Base-by-base conservation (phyloP, 352 stramenopile genomes). In the Pythium phragmitis region DNA sequence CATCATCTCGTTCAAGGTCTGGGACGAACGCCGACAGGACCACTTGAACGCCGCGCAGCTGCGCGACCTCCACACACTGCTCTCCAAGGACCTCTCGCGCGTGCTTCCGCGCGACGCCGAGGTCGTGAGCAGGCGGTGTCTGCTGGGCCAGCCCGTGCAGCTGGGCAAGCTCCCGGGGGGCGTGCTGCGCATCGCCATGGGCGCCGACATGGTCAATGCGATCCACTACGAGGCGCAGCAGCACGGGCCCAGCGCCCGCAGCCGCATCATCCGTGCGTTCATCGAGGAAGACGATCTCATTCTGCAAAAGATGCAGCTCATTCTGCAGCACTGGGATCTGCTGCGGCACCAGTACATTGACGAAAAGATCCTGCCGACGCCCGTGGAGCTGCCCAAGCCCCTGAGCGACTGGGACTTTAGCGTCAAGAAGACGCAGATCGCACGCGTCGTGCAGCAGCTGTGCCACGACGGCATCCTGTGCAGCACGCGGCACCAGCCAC, bases 191-290 rank as follows among this genome's bases (percentile, higher is more conserved):
- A 92, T 96, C 57, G 88, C 88, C 0, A 74, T 96, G 33, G 86
- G 88, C 13, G 88, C 88, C 23, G 88, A 96, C 57, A 96, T 96
- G 85, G 74, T 96, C 46, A 94, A 94, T 51, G 54, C 59, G 17
- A 77, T 89, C 48, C 82, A 85, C 67, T 71, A 74, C 58, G 26
- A 30, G 26, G 26, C 26, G 26, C 70, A 72, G 16, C 70, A 76
- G 26, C 69, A 69, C 36, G 63, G 57, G 12, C 69, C 78, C 43
- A 71, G 75, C 17, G 67, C 67, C 36, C 76, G 71, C 42, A 51
- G 30, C 4, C 55, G 59, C 30, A 66, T 75, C 7, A 65, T 89
- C 3, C 69, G 80, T 9, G 69, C 78, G 17, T 71, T 88, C 8
- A 67, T 83, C 2, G 34, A 68, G 13, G 72, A 91, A 11, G 85